phyloP scores from a whole-genome alignment of 2,329 filamentous ascomycete genomes.

The Pseudophaeomoniella oleicola region DNA sequence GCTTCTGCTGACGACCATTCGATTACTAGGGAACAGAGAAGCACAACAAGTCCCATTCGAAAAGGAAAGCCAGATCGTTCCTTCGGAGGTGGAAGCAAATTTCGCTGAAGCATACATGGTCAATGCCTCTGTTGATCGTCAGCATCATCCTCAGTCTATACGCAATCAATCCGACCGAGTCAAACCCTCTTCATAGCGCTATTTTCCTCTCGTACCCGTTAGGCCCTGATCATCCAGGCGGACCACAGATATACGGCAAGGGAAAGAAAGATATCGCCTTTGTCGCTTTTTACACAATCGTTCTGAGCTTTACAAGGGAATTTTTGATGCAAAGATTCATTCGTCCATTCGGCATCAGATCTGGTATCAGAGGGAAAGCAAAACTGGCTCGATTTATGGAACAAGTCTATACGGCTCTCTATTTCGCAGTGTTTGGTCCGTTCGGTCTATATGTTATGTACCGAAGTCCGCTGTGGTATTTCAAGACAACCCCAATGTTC shows the following conservation, averaged over 20 bases:
- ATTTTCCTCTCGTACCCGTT: constrained; percentile 75
- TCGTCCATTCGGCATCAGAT: constrained; percentile 52
- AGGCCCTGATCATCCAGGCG: constrained; percentile 31
- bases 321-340: constrained; percentile 81
- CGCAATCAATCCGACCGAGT: constrained; percentile 53
- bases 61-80: constrained; percentile 26
- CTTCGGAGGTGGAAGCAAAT: constrained; percentile 27
- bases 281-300: constrained; percentile 68
- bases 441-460: constrained; percentile 76
- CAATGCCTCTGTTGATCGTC: constrained; percentile 53
- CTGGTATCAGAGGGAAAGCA: constrained; percentile 49
- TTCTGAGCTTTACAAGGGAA: constrained; percentile 76
- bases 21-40: constrained; percentile 7
- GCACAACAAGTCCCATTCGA: constrained; percentile 20
- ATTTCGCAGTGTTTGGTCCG: constrained; percentile 65
- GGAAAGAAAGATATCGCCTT: constrained; percentile 65
- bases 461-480: constrained; percentile 74
- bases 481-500: constrained; percentile 74
- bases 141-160: constrained; percentile 48
- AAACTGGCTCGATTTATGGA: constrained; percentile 86
- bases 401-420: constrained; percentile 76
- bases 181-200: constrained; percentile 60
- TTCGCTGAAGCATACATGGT: constrained; percentile 33
- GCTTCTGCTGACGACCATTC: constrained; percentile 1
- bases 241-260: constrained; percentile 58